Evolutionary conservation across 179 eudicot species (phyloP).

Genomic region (Monotropa hypopitys): DNA sequence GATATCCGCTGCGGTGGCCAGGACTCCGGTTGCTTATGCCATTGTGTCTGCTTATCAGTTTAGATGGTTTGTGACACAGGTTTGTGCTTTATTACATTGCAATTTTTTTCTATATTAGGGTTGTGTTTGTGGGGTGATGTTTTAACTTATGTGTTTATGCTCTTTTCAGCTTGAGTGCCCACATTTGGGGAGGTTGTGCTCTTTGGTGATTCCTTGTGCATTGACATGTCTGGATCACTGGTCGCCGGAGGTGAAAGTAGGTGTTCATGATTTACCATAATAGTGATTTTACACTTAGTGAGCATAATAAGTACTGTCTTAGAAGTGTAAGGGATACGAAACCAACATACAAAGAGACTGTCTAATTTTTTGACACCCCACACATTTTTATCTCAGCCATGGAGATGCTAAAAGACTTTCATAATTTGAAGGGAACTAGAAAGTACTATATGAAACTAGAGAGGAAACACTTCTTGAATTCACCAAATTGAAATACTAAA

Average conservation of each 20-base stretch:
- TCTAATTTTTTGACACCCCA: background rate
- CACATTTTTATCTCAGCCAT: background rate
- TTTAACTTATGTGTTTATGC: background rate
- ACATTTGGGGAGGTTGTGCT: conserved; percentile 45
- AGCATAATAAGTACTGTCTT: background rate
- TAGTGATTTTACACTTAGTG: background rate
- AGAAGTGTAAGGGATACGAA: background rate
- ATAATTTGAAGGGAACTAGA: no score
- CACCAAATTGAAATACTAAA: background rate
- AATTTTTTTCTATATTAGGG: background rate
- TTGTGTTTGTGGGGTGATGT: background rate
- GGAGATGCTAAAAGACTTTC: background rate
- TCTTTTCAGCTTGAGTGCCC: conserved; percentile 39
- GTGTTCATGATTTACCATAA: conserved; percentile 3
- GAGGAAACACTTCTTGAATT: background rate
- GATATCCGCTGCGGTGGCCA: conserved; percentile 60
- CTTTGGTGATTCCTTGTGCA: conserved; percentile 64
- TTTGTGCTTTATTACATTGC: conserved; percentile 7
- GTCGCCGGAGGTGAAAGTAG: conserved; percentile 86
- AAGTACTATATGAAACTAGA: no score
- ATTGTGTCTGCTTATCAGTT: conserved; percentile 76
- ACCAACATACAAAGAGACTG: background rate
- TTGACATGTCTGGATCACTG: conserved; percentile 92
- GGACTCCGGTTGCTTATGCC: conserved; percentile 65
- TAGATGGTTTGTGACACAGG: conserved; percentile 76